Conservation (phyloP, 2,329 filamentous ascomycete genomes). For the Cladophialophora immunda region DNA sequence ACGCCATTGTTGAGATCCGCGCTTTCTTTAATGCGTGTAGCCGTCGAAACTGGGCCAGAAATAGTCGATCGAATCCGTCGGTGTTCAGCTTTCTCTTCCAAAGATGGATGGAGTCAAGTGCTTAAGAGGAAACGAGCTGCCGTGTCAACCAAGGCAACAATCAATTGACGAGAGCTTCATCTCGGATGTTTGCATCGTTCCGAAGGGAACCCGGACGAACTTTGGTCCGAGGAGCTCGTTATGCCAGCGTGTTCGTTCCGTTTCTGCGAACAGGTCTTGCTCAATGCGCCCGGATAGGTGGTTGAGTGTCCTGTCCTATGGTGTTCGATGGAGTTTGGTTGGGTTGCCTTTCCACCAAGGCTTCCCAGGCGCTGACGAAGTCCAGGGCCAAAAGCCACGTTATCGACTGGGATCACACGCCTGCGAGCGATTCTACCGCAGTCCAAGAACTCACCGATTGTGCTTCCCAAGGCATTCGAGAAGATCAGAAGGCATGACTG, state of each 20-base stretch:
- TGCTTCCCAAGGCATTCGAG: neutral
- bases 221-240: neutral
- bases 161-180: neutral
- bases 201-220: neutral
- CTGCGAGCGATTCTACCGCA: neutral
- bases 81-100: neutral
- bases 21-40: neutral
- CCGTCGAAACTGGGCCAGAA: neutral
- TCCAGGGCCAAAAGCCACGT: neutral
- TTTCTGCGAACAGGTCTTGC: neutral
- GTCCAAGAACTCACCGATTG: neutral
- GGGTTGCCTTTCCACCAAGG: neutral
- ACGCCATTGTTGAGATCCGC: constrained; percentile 31
- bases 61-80: neutral
- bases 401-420: neutral
- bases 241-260: constrained; percentile 10
- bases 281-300: neutral
- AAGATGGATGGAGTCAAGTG: neutral
- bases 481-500: neutral
- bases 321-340: neutral
- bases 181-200: neutral
- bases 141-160: neutral
- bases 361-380: neutral
- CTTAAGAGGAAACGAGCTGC: neutral
- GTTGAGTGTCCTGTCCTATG: too few relatives aligned